Evolutionary conservation across 176 grass and related monocot species (phyloP).

Genomic region (Thinopyrum elongatum): DNA sequence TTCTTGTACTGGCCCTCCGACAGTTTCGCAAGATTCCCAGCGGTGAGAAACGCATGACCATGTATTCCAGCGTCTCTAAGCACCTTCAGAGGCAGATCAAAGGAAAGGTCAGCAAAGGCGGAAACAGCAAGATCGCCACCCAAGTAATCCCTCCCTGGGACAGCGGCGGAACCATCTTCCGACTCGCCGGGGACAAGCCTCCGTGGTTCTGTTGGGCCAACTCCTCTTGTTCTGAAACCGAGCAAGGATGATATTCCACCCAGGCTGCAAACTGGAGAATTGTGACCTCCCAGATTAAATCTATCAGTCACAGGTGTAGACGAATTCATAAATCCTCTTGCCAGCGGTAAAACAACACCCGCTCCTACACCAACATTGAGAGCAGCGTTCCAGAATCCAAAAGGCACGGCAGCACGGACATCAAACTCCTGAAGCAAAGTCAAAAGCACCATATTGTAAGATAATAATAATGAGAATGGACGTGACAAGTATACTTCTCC

Average conservation of each 20-base stretch:
- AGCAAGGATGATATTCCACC: conserved; percentile 68
- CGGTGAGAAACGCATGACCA: conserved; percentile 71
- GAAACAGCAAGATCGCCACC: conserved; percentile 83
- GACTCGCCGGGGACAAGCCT: conserved; percentile 45
- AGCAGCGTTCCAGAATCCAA: conserved; percentile 75
- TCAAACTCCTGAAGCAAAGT: conserved; percentile 76
- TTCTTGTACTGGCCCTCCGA: conserved; percentile 65
- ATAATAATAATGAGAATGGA: conserved; percentile 2
- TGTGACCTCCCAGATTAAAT: conserved; percentile 77
- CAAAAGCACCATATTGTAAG: neutral
- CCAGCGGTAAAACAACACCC: conserved; percentile 73
- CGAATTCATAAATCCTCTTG: conserved; percentile 59
- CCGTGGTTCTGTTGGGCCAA: conserved; percentile 59
- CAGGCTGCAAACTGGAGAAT: conserved; percentile 75
- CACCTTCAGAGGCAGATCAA: conserved; percentile 74
- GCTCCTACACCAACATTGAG: conserved; percentile 78
- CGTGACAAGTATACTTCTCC: neutral
- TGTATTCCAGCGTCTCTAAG: conserved; percentile 85
- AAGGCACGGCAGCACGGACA: conserved; percentile 70
- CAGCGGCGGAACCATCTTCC: conserved; percentile 20
- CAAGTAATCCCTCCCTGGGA: conserved; percentile 53
- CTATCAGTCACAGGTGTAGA: conserved; percentile 64
- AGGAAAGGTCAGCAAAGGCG: conserved; percentile 91
- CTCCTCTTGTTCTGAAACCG: conserved; percentile 78
- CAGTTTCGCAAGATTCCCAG: conserved; percentile 65